These are phyloP conservation scores for Phytopythium kandeliae DNA, from an alignment of 352 stramenopile genomes.

Conservation along the genomic window DNA sequence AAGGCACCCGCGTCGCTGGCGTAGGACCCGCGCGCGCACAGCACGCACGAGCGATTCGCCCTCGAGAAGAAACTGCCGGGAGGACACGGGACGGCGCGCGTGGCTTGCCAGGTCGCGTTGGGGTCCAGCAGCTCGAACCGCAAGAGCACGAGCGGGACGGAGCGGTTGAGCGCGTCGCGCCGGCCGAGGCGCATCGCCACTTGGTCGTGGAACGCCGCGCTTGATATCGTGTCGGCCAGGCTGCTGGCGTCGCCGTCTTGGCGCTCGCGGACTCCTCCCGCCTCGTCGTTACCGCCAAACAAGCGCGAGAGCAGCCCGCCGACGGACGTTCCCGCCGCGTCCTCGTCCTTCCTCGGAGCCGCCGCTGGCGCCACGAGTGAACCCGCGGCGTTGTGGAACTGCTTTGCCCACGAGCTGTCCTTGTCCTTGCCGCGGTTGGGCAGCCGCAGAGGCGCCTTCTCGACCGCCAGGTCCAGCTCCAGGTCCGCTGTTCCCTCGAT, in stretches of 20 bases:
- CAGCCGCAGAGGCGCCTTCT: background rate
- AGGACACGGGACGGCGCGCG: slow-evolving; percentile 21
- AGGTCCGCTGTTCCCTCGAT: background rate
- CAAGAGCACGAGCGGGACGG: slow-evolving; percentile 6
- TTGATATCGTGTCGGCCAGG: background rate
- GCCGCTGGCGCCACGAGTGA: too few species aligned
- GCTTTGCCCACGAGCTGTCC: background rate
- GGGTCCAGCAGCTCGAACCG: slow-evolving; percentile 11
- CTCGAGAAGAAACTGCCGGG: slow-evolving; percentile 23
- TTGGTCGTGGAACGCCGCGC: background rate
- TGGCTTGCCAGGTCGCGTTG: slow-evolving; percentile 9
- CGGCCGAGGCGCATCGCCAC: slow-evolving; percentile 4
- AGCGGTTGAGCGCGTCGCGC: slow-evolving; percentile 6
- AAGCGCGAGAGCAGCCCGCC: background rate
- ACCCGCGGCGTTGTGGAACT: background rate
- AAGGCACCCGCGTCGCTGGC: slow-evolving; percentile 21
- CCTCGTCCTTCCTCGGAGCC: too few species aligned
- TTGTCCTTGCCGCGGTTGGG: background rate
- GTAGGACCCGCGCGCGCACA: slow-evolving; percentile 33
- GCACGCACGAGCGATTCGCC: slow-evolving; percentile 11
- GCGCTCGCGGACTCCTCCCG: too few species aligned
- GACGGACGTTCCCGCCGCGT: background rate
- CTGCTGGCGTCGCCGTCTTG: background rate
- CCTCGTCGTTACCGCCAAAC: background rate
- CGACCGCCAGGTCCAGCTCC: slow-evolving; percentile 1